Evolutionary conservation across 2,329 filamentous ascomycete genomes (phyloP), one percentile per base, ranked within the genome.

Genomic region (Parascedosporium putredinis): DNA sequence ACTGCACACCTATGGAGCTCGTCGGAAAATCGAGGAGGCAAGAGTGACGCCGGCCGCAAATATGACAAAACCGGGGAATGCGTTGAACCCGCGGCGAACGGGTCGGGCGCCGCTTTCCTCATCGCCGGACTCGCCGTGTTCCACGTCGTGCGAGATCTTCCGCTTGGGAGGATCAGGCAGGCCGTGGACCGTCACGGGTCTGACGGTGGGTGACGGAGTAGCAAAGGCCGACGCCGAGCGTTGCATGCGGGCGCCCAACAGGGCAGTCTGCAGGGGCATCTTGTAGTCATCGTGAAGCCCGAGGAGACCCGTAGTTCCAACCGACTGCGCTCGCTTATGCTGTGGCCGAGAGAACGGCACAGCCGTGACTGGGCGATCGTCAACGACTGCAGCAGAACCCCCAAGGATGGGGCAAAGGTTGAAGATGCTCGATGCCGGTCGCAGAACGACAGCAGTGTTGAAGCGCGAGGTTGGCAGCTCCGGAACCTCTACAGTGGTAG

Each of bases 31-130:
- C 8, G 40, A 45, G 16, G 48, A 45, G 20, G 48, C 48, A 16
- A 50, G 25, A 7, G 48, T 34, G n/a, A 50, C 48, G 6, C 48
- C 48, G 10, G 48, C 48, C 23, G 48, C 48, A 31, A 43, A 45
- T 18, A 50, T 45, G 22, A 49, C 31, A 36, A 49, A 43, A 7
- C 47, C 47, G 12, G 47, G 47, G 9, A 49, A n/a, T 5, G 34
- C 34, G 22, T 25, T 45, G 22, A 14, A 9, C 5, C 10, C 22
- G 3, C 14, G 24, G 12, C 14, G 22, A 31, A 6, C 22, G n/a
- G 42, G 12, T 23, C 27, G 12, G 6, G 24, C 22, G 24, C 45
- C 24, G 22, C 45, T 14, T 47, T 33, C 1, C 16, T 47, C n/a
- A 22, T 31, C 24, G 6, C 24, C 25, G 16, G 14, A 9, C 25